phyloP scores from a whole-genome alignment of 2,329 filamentous ascomycete species.

The Beauveria pseudobassiana region DNA sequence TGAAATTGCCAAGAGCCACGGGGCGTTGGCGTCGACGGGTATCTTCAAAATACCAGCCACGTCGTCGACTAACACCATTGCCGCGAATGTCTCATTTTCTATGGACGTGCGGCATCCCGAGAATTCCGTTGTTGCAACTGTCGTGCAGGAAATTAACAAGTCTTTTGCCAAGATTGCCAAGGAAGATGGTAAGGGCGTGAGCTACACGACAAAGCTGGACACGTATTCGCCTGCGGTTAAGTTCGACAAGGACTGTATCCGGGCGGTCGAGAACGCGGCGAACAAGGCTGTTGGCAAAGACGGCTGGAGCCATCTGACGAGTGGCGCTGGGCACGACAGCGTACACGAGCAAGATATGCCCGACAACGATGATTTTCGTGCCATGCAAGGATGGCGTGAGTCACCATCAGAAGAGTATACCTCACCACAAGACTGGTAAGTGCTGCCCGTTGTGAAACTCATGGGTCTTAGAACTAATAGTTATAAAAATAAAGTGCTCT shows the following conservation, averaged over 20 bases:
- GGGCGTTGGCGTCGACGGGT: slow-evolving; percentile 25
- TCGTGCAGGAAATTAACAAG: slow-evolving; percentile 18
- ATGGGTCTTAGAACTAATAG: not conserved
- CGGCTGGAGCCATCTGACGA: slow-evolving; percentile 26
- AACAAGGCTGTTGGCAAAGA: slow-evolving; percentile 42
- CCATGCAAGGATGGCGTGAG: slow-evolving; percentile 29
- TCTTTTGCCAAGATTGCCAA: slow-evolving; percentile 19
- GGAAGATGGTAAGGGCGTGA: slow-evolving; percentile 22
- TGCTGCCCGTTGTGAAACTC: not conserved
- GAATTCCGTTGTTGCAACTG: slow-evolving; percentile 45
- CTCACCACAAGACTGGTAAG: slow-evolving; percentile 26
- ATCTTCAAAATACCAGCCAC: slow-evolving; percentile 39
- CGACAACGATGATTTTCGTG: slow-evolving; percentile 32
- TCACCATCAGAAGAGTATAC: slow-evolving; percentile 29
- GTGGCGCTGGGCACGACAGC: slow-evolving; percentile 33
- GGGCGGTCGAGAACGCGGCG: slow-evolving; percentile 53
- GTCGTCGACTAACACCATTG: slow-evolving; percentile 64
- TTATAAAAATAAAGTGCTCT: slow-evolving; percentile 12
- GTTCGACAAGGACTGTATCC: slow-evolving; percentile 60
- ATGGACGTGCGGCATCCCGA: slow-evolving; percentile 56
- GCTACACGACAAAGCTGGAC: slow-evolving; percentile 54
- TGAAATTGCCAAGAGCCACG: slow-evolving; percentile 18
- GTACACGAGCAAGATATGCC: slow-evolving; percentile 26
- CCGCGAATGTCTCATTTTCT: slow-evolving; percentile 57
- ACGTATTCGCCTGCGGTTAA: slow-evolving; percentile 51